phyloP scores from a whole-genome alignment of 768 basidiomycete species.

The Termitomyces sp. region DNA sequence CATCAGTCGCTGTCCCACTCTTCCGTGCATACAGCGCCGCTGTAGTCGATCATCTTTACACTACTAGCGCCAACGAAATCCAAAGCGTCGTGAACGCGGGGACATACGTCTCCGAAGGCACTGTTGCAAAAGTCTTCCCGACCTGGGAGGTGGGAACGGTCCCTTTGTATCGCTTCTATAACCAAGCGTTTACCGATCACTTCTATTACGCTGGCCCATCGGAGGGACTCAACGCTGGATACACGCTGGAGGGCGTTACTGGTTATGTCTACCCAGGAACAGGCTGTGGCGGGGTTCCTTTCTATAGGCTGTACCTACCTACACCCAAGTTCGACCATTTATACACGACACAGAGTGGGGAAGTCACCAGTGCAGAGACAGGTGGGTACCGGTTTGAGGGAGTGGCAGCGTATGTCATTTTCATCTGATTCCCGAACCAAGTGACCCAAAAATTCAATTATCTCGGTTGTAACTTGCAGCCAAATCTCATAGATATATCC shows the following conservation, averaged over 20 bases:
- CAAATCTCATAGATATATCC: no score
- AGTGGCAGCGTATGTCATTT: no score
- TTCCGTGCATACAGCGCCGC: slow-evolving; percentile 3
- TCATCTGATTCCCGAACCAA: no score
- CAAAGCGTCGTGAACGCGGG: not conserved
- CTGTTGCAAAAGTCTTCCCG: slow-evolving; percentile 5
- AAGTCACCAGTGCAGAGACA: no score
- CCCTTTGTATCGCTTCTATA: slow-evolving; percentile 18
- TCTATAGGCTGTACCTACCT: slow-evolving; percentile 16
- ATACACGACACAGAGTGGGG: slow-evolving; percentile 12
- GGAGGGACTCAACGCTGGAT: slow-evolving; percentile 15
- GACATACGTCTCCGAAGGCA: slow-evolving; percentile 2
- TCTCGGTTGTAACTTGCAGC: no score
- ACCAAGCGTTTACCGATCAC: slow-evolving; percentile 10
- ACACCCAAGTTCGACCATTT: slow-evolving; percentile 15
- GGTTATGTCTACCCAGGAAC: slow-evolving; percentile 15
- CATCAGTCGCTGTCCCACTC: slow-evolving; percentile 1
- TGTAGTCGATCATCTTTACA: slow-evolving; percentile 10
- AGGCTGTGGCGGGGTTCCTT: slow-evolving; percentile 10
- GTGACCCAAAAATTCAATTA: no score
- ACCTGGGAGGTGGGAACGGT: slow-evolving; percentile 4
- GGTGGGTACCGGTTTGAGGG: no score
- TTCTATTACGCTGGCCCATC: slow-evolving; percentile 15
- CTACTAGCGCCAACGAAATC: slow-evolving; percentile 5
- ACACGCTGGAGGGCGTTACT: slow-evolving; percentile 13